Evolutionary conservation across 1,284 basidiomycete species (phyloP).

Genomic region (Trichosporon sp.): DNA sequence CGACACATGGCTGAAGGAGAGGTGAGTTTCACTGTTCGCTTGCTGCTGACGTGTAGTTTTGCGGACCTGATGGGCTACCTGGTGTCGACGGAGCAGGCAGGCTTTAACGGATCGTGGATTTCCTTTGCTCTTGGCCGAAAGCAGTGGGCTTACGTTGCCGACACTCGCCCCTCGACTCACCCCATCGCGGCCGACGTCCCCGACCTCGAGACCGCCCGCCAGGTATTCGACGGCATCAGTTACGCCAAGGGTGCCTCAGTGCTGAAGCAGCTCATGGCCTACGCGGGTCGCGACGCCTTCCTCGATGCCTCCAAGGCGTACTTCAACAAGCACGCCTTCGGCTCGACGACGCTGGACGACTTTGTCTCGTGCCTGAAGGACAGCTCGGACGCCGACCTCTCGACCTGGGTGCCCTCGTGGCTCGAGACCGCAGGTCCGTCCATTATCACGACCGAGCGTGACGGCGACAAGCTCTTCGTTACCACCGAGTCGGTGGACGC

Average conservation of each 20-base stretch:
- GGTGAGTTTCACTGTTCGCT: neutral
- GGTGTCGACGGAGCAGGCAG: slow-evolving; percentile 21
- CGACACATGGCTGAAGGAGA: slow-evolving; percentile 29
- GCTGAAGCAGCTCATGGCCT: slow-evolving; percentile 27
- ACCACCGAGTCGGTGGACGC: slow-evolving; percentile 21
- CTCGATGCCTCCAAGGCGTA: slow-evolving; percentile 21
- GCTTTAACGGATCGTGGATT: slow-evolving; percentile 21
- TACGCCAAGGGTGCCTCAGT: slow-evolving; percentile 26
- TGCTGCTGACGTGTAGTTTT: neutral
- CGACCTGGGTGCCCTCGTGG: slow-evolving; percentile 25
- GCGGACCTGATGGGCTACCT: slow-evolving; percentile 29
- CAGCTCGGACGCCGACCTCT: slow-evolving; percentile 20
- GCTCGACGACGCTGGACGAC: slow-evolving; percentile 23
- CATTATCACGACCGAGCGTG: slow-evolving; percentile 23
- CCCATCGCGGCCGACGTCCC: slow-evolving; percentile 24
- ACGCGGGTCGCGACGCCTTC: slow-evolving; percentile 25
- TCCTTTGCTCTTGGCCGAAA: slow-evolving; percentile 22
- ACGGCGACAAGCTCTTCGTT: slow-evolving; percentile 23
- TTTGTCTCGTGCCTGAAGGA: slow-evolving; percentile 22
- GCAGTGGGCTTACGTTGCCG: slow-evolving; percentile 25
- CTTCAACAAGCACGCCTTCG: slow-evolving; percentile 24
- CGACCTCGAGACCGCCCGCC: slow-evolving; percentile 28
- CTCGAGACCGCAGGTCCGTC: slow-evolving; percentile 24
- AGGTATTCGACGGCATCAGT: slow-evolving; percentile 26
- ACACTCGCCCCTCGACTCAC: slow-evolving; percentile 23